Base-by-base conservation (phyloP, 2,329 filamentous ascomycete species). In the Scortechinia acanthostroma region DNA sequence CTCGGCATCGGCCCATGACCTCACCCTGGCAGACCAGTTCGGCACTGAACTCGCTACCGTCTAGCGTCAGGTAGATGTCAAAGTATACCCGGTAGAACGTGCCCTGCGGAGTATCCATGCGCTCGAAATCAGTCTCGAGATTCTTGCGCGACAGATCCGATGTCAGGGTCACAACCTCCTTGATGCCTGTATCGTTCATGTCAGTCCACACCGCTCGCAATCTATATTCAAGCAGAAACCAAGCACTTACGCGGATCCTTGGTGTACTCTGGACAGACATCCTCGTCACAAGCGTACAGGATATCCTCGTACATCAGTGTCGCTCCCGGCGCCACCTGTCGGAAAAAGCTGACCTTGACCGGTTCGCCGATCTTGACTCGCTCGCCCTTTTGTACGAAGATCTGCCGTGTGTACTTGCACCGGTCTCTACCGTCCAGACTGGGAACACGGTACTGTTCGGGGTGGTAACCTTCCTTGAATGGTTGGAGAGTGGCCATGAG, bases 301-400 rank as follows among this genome's bases (percentile, higher is more conserved):
- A 97, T 91, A 69, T 98, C 93, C 71, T 98, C 93, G 63, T 98
- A 98, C 93, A 98, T 97, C 55, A 98, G 80, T 1, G 91, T 97
- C 23, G 93, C 93, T 43, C 93, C 93, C 1, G 93, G 93, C 4
- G 93, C 93, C 45, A 98, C 93, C 64, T 97, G 93, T 64, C 93
- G 77, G 82, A 98, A 97, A 69, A 97, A 97, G 6, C 88, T 95
- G 40, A 97, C 93, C 74, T 97, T 97, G 69, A 97, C 91, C 1
- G 93, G 91, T 69, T 98, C 93, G 56, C 93, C 93, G 63, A 95
- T 97, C 83, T 97, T 97, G 68, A 98, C 91, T 64, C 94, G 86
- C 65, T 98, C 93, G 15, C 93, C 93, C 71, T 96, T 97, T 59
- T 96, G 93, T 52, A 98, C 91, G 56, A 97, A 98, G 46, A 98